Evolutionary conservation across 495 filamentous ascomycete species (phyloP).

Genomic region (Daldinia caldariorum): DNA sequence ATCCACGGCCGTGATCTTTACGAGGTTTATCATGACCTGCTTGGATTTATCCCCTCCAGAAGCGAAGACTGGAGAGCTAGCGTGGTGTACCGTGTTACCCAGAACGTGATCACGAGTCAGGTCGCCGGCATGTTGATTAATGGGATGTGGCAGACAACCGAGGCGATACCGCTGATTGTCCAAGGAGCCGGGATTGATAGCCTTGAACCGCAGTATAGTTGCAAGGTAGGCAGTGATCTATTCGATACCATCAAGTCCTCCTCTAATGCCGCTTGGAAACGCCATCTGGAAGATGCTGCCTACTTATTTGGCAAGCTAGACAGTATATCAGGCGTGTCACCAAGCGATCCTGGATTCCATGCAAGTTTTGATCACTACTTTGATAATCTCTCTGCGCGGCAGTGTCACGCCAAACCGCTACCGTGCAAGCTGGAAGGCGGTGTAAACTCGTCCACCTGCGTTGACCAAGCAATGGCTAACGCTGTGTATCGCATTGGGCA

Average conservation of each 20-base stretch:
- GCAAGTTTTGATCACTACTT: slow-evolving; percentile 75
- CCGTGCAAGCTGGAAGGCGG: slow-evolving; percentile 63
- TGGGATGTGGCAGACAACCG: slow-evolving; percentile 63
- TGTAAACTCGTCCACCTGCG: slow-evolving; percentile 56
- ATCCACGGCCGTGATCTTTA: slow-evolving; percentile 73
- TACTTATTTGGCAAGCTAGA: slow-evolving; percentile 65
- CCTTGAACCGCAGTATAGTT: slow-evolving; percentile 71
- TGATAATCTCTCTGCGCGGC: slow-evolving; percentile 74
- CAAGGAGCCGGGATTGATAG: slow-evolving; percentile 65
- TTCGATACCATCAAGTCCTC: slow-evolving; percentile 60
- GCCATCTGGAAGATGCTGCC: slow-evolving; percentile 64
- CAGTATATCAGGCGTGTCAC: slow-evolving; percentile 65
- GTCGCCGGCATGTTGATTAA: slow-evolving; percentile 71
- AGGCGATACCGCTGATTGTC: slow-evolving; percentile 58
- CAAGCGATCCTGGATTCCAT: slow-evolving; percentile 66
- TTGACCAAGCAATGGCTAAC: slow-evolving; percentile 65
- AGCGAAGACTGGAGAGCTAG: slow-evolving; percentile 49
- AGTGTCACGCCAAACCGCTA: slow-evolving; percentile 71
- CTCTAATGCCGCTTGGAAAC: slow-evolving; percentile 60
- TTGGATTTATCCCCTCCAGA: slow-evolving; percentile 64
- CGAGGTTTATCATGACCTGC: slow-evolving; percentile 68
- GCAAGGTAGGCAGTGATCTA: slow-evolving; percentile 56
- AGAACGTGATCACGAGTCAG: slow-evolving; percentile 76
- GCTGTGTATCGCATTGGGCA: slow-evolving; percentile 73
- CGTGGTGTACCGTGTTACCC: slow-evolving; percentile 69